A percentile compares a stretch with the other conserved stretches of the same genome.
These are phyloP conservation scores for Symbiodinium natans DNA, from an alignment of 73 alveolate genomes.

Conservation along the genomic window DNA sequence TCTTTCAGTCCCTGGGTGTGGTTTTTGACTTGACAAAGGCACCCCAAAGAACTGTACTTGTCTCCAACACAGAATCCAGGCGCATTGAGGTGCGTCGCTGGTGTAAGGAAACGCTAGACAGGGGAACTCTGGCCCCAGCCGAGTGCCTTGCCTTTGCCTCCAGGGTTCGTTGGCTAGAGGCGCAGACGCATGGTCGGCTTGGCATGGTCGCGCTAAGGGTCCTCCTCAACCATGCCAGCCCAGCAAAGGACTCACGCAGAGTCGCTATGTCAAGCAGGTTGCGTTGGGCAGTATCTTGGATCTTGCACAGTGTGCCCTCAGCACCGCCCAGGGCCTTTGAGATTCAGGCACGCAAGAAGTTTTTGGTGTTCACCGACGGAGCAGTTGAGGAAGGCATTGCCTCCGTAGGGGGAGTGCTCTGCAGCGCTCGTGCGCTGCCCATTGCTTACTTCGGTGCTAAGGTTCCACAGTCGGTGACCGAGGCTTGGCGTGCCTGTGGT, in stretches of 20 bases:
- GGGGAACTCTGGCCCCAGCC: not conserved
- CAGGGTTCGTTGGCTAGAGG: not conserved
- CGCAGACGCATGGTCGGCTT: not conserved
- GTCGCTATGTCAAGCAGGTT: not conserved
- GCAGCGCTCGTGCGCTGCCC: not conserved
- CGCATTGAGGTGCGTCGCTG: not conserved
- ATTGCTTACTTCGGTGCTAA: not conserved
- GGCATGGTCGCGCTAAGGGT: not conserved
- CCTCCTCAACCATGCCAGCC: not conserved
- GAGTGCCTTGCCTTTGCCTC: not conserved
- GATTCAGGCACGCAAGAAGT: not conserved
- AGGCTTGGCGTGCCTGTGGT: not conserved
- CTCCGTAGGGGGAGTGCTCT: not conserved
- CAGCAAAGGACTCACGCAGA: not conserved
- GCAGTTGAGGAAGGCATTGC: not conserved
- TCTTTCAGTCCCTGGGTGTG: not conserved
- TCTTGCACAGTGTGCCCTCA: not conserved
- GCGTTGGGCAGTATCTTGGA: not conserved
- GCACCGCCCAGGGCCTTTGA: not conserved
- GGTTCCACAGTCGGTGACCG: not conserved
- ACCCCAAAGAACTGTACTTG: not conserved
- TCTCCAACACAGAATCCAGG: not conserved
- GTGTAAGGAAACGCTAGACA: not conserved
- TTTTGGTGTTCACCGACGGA: not conserved
- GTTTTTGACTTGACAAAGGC: not conserved